phyloP scores from a whole-genome alignment of 495 filamentous ascomycete genomes.

The Podospora anserina region DNA sequence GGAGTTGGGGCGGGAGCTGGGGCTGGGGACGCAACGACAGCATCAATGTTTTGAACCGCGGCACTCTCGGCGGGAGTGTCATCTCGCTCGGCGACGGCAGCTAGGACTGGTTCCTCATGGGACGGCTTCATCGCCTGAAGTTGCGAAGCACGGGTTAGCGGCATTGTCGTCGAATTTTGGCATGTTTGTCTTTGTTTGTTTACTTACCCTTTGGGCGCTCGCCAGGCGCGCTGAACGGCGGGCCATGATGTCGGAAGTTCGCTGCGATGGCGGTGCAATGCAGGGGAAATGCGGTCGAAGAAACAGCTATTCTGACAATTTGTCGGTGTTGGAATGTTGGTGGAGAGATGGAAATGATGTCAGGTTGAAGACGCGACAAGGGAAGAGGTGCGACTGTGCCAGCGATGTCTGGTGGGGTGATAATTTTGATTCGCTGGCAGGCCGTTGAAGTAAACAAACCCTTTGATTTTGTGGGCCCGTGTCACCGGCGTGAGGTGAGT shows the following conservation, averaged over 20 bases:
- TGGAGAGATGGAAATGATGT: conserved; percentile 26
- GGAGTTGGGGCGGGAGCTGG: conserved; percentile 25
- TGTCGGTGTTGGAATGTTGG: conserved; percentile 27
- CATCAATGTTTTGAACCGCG: conserved; percentile 28
- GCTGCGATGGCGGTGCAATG: background rate
- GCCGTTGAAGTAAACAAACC: conserved; percentile 35
- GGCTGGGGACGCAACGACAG: conserved; percentile 44
- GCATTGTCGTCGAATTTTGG: conserved; percentile 4
- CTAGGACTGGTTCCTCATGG: conserved; percentile 32
- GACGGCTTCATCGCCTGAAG: conserved; percentile 22
- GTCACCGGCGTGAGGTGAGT: background rate
- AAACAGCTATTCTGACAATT: background rate
- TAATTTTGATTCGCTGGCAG: conserved; percentile 29
- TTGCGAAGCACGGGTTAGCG: conserved; percentile 10
- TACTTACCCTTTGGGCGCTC: conserved; percentile 42
- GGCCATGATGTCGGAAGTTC: conserved; percentile 31
- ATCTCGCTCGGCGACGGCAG: conserved; percentile 45
- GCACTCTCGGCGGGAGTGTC: conserved; percentile 24
- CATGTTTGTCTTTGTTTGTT: conserved; percentile 13
- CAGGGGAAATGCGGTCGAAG: no score
- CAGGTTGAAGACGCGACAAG: conserved; percentile 21
- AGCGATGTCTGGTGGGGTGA: conserved; percentile 18
- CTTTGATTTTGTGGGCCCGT: conserved; percentile 12
- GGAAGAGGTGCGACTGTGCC: conserved; percentile 9
- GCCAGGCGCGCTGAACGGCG: conserved; percentile 52